phyloP scores from a whole-genome alignment of 306 rosid genomes.

The Chamaecrista fasciculata region DNA sequence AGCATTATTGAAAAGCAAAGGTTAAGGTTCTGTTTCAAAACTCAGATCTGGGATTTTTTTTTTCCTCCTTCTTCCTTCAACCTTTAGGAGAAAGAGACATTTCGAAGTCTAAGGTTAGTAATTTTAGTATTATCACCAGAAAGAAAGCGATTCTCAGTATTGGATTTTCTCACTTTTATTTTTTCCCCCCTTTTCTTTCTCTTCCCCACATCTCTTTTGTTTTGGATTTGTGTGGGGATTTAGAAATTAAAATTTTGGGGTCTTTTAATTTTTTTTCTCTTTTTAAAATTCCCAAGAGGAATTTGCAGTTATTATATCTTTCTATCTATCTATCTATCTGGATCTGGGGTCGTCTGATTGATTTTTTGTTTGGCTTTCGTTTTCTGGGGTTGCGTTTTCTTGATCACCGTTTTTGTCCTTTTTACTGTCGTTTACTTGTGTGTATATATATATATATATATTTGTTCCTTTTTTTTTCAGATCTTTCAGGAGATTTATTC shows the following conservation, averaged over 20 bases:
- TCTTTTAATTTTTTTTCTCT: no score
- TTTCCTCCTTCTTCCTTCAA: no score
- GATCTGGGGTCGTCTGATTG: constrained; percentile 38
- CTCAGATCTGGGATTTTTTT: constrained; percentile 30
- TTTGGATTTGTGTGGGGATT: constrained; percentile 35
- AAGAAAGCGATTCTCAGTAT: constrained; percentile 25
- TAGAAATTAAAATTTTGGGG: neutral
- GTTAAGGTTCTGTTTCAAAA: constrained; percentile 30
- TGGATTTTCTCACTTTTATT: constrained; percentile 26
- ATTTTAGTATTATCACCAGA: no score
- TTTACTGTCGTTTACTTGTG: constrained; percentile 18
- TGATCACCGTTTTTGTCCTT: constrained; percentile 46
- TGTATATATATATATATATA: neutral
- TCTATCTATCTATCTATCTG: no score
- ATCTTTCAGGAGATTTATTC: neutral
- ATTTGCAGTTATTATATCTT: constrained; percentile 28
- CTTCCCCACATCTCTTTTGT: constrained; percentile 31
- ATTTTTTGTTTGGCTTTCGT: constrained; percentile 45
- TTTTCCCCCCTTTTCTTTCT: neutral
- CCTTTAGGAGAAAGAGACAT: constrained; percentile 58
- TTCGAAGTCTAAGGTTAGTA: constrained; percentile 46
- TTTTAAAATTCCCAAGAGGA: constrained; percentile 2
- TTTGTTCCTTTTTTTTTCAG: no score
- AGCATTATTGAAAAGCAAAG: neutral
- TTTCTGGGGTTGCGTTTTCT: constrained; percentile 52